Conservation (phyloP, 192 early-diverging fungal genomes). For the Umbelopsis sp. region DNA sequence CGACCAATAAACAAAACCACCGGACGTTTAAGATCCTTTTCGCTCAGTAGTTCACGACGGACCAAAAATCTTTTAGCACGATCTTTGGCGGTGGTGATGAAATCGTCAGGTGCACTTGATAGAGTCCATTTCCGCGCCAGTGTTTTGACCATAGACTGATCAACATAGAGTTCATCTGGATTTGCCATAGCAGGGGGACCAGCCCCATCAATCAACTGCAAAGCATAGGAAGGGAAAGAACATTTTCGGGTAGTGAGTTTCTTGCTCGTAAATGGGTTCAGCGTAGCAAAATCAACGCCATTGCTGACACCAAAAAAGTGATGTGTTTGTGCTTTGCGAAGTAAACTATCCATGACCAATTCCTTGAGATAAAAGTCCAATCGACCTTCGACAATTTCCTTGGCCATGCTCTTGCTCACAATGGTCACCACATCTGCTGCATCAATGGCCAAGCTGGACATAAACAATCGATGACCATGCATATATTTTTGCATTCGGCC, state of each 20-base stretch:
- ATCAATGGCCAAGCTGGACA: slow-evolving; percentile 54
- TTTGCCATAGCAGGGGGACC: slow-evolving; percentile 10
- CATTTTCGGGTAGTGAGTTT: slow-evolving; percentile 35
- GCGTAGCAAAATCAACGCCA: slow-evolving; percentile 51
- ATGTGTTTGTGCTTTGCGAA: slow-evolving; percentile 45
- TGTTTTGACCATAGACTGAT: background rate
- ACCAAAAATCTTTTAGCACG: slow-evolving; percentile 52
- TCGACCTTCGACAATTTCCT: slow-evolving; percentile 55
- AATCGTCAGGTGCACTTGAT: slow-evolving; percentile 17
- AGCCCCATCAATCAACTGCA: slow-evolving; percentile 20
- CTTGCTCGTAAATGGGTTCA: slow-evolving; percentile 51
- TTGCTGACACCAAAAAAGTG: slow-evolving; percentile 58
- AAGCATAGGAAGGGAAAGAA: slow-evolving; percentile 44
- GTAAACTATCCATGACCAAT: slow-evolving; percentile 51
- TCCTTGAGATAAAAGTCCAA: slow-evolving; percentile 61
- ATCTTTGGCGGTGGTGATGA: slow-evolving; percentile 40
- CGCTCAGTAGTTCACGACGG: slow-evolving; percentile 35
- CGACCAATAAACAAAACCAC: slow-evolving; percentile 56
- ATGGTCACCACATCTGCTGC: slow-evolving; percentile 54
- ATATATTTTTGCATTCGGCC: slow-evolving; percentile 43
- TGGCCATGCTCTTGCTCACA: slow-evolving; percentile 56
- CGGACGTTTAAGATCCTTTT: slow-evolving; percentile 42
- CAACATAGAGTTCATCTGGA: background rate
- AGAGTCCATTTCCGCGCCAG: slow-evolving; percentile 20
- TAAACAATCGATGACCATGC: slow-evolving; percentile 52